Base-by-base conservation (phyloP, 257 asterid species). In the Solanum pennellii region DNA sequence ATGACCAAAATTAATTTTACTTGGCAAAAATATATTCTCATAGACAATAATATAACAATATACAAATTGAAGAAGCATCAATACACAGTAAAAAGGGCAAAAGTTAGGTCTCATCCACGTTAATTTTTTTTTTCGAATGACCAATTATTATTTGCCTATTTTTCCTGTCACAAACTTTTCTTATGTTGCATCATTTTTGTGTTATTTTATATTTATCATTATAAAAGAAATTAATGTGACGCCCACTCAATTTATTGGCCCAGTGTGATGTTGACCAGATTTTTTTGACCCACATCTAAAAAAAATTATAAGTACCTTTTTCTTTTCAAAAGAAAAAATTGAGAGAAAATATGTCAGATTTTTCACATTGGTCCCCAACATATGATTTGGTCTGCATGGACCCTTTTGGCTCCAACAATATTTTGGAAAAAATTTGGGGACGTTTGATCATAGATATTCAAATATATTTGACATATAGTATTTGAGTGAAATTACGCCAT, bases 221-320 rank as follows among this genome's bases (percentile, higher is more conserved):
- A 41, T 27, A 29, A 68, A 29, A 5, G 62, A 77, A 47, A 27
- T 47, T 47, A 60, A 80, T 80, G 84, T 80, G 66, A 80, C 47
- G 10, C 88, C 12, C 93, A 92, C 72, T 90, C 93, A 20, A 80
- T 80, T 45, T 9, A 23, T 79, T 16, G 84, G 66, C 66, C 42
- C 66, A 27, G 9, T 45, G 25, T 45, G 42, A 45, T 79, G 42
- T 45, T 79, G 84, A 79, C 41, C 41, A 59, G 31, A 9, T 25
- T 27, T 27, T 29, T 25, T 79, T 45, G 27, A 2, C 27, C 66
- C 27, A 9, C 25, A 33, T 16, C 10, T 15, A 27, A 16, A 77
- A 59, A 25, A 12, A 15, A 2, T 18, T 56, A 56, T 2, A 1
- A 7, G 29, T 4, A 77, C 83, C 37, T 44, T 77, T 42, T 8